Evolutionary conservation across 2,329 filamentous ascomycete species (phyloP).

Genomic region (Aspergillus sojae): DNA sequence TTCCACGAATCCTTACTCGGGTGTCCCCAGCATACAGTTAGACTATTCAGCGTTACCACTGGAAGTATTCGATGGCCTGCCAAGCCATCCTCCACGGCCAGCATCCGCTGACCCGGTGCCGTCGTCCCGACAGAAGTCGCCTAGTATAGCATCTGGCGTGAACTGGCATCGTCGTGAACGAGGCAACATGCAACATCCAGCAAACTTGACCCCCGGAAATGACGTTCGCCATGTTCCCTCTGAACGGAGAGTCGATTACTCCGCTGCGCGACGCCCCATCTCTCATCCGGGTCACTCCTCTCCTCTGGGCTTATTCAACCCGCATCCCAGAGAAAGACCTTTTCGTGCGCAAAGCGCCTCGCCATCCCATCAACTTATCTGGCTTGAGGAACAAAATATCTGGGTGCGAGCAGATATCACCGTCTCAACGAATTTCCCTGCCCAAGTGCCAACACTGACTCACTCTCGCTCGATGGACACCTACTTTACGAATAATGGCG

Average conservation of each 20-base stretch:
- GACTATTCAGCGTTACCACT: slow-evolving; percentile 10
- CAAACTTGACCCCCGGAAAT: background rate
- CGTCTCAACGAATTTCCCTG: background rate
- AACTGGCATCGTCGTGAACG: background rate
- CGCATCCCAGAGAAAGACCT: background rate
- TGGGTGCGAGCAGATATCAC: slow-evolving; percentile 27
- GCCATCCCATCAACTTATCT: slow-evolving; percentile 27
- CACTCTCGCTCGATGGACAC: slow-evolving; percentile 11
- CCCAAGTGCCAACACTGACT: background rate
- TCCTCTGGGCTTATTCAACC: background rate
- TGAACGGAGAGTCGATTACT: background rate
- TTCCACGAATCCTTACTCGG: slow-evolving; percentile 3
- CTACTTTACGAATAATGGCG: background rate
- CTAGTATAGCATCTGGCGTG: background rate
- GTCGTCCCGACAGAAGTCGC: background rate
- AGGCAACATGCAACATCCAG: background rate
- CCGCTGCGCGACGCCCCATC: background rate
- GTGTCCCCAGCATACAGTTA: slow-evolving; percentile 17
- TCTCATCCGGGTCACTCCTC: slow-evolving; percentile 5
- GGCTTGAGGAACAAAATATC: slow-evolving; percentile 33
- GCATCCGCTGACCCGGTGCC: slow-evolving; percentile 19
- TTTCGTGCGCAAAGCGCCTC: slow-evolving; percentile 9
- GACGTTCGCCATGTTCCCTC: background rate
- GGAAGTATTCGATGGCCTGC: background rate
- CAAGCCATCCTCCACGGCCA: slow-evolving; percentile 18